phyloP scores from a whole-genome alignment of 768 basidiomycete species.

The Mycena kentingensis region DNA sequence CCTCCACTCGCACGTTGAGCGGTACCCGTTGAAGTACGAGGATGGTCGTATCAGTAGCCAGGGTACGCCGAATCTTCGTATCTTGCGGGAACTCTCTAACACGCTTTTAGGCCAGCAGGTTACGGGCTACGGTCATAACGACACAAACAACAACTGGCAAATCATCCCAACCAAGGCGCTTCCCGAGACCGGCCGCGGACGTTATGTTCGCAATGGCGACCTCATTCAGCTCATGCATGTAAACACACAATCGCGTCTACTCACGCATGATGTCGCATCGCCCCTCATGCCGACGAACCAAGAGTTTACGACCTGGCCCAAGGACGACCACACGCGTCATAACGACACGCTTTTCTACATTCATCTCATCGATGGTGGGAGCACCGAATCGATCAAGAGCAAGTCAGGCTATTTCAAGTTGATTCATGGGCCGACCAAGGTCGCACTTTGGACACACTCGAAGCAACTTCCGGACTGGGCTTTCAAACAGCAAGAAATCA shows the following conservation, averaged over 20 bases:
- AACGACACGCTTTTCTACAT: constrained; percentile 91
- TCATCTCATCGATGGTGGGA: constrained; percentile 67
- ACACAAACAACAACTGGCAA: constrained; percentile 95
- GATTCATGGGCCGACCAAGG: constrained; percentile 85
- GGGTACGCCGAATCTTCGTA: constrained; percentile 46
- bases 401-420: constrained; percentile 93
- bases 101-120: constrained; percentile 82
- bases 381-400: constrained; percentile 87
- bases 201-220: constrained; percentile 89
- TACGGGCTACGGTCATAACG: constrained; percentile 92
- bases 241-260: constrained; percentile 75
- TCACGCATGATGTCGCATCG: constrained; percentile 97
- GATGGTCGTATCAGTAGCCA: constrained; percentile 95
- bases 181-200: constrained; percentile 90
- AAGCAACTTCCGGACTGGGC: constrained; percentile 94
- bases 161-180: constrained; percentile 93
- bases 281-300: constrained; percentile 97
- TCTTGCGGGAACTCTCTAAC: not conserved
- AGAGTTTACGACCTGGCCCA: constrained; percentile 93
- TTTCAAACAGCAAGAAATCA: constrained; percentile 95
- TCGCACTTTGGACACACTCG: constrained; percentile 91
- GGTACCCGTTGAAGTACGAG: constrained; percentile 90
- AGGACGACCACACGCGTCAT: constrained; percentile 72
- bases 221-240: constrained; percentile 87
- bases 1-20: constrained; percentile 90